A percentile compares a stretch with the other conserved stretches of the same genome.
Conservation (phyloP, 2,329 filamentous ascomycete genomes). For the Diaporthe longicolla region DNA sequence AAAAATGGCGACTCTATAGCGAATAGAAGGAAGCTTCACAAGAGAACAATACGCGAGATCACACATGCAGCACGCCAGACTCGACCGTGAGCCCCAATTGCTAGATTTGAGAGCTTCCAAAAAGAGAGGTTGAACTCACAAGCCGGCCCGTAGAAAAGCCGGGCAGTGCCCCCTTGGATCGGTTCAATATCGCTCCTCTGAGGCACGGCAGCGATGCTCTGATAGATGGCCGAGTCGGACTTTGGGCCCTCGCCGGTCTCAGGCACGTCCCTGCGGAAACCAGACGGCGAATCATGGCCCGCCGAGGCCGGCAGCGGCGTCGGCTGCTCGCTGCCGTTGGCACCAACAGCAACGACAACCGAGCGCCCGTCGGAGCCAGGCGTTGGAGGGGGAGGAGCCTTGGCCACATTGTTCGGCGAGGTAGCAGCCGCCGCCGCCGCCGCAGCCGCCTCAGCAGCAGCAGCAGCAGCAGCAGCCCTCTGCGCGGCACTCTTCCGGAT, state of each 20-base stretch:
- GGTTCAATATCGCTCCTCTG: conserved; percentile 33
- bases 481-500: conserved; percentile 38
- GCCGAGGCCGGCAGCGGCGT: background rate
- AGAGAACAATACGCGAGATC: too few species aligned
- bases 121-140: conserved; percentile 16
- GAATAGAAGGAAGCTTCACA: background rate
- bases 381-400: background rate
- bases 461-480: conserved; percentile 25
- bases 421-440: background rate
- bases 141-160: conserved; percentile 40
- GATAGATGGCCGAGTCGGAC: conserved; percentile 38
- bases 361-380: background rate
- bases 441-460: conserved; percentile 8
- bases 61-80: background rate
- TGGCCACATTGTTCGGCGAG: background rate
- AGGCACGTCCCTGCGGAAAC: background rate
- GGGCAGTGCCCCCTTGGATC: conserved; percentile 37
- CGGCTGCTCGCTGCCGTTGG: conserved; percentile 4
- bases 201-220: conserved; percentile 41
- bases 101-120: too few species aligned
- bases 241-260: conserved; percentile 15
- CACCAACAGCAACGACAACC: background rate
- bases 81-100: too few species aligned
- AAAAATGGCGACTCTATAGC: background rate
- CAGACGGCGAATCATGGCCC: conserved; percentile 9